Percentiles rank a stretch among this genome's conserved stretches.
Evolutionary conservation across 2,329 filamentous ascomycete genomes (phyloP).

Genomic region (Blastomyces percursus): DNA sequence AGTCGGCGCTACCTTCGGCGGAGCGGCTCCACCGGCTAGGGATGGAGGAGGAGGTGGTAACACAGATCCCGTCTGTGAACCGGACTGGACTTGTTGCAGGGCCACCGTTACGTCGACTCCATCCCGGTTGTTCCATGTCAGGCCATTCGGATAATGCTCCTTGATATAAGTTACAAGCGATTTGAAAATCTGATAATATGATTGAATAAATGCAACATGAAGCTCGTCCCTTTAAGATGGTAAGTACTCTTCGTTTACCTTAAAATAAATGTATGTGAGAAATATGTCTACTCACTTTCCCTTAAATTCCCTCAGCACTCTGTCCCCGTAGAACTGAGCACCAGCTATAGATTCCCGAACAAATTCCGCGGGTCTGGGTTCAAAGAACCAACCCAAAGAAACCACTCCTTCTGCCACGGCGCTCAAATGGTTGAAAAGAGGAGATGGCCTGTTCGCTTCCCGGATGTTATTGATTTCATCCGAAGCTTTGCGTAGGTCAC

Average conservation of each 20-base stretch:
- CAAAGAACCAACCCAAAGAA: constrained; percentile 81
- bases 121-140: constrained; percentile 77
- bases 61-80: constrained; percentile 25
- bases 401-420: constrained; percentile 84
- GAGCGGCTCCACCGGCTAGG: constrained; percentile 47
- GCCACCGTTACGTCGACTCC: constrained; percentile 60
- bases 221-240: constrained; percentile 52
- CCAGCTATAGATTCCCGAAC: constrained; percentile 73
- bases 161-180: constrained; percentile 75
- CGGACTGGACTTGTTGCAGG: constrained; percentile 46
- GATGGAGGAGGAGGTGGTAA: constrained; percentile 55
- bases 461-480: constrained; percentile 68
- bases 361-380: constrained; percentile 71
- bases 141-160: constrained; percentile 64
- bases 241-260: constrained; percentile 15
- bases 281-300: constrained; percentile 48
- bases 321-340: constrained; percentile 89
- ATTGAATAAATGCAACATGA: constrained; percentile 78
- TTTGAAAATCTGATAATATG: constrained; percentile 86
- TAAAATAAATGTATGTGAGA: neutral
- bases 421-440: constrained; percentile 69
- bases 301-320: constrained; percentile 83
- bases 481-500: constrained; percentile 75
- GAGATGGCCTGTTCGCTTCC: constrained; percentile 65
- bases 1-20: constrained; percentile 36